Evolutionary conservation across 2,329 filamentous ascomycete genomes (phyloP).

Genomic region (Thermothelomyces thermophilus): DNA sequence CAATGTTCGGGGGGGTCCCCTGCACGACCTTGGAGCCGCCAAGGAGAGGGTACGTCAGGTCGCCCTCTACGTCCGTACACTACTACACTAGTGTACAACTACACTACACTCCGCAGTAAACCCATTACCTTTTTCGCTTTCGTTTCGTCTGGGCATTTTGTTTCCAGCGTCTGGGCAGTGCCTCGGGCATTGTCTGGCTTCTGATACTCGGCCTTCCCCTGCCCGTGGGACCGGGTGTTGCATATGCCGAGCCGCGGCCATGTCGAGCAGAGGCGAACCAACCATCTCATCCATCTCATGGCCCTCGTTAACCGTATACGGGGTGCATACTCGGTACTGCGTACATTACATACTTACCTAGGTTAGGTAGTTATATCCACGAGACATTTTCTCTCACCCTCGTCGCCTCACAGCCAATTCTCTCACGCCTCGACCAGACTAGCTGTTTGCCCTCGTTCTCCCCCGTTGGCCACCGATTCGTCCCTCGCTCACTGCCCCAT

Average conservation of each 20-base stretch:
- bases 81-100: no score
- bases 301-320: no score
- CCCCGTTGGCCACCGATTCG: not conserved
- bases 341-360: no score
- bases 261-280: not conserved
- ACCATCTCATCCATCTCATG: no score
- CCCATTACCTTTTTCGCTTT: no score
- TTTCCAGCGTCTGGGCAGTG: not conserved
- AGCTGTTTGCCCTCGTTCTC: not conserved
- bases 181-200: not conserved
- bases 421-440: not conserved
- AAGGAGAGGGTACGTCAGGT: conserved; percentile 3
- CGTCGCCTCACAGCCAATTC: not conserved
- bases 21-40: not conserved
- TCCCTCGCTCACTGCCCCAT: not conserved
- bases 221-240: conserved; percentile 1
- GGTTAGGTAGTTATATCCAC: no score
- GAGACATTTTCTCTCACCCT: not conserved
- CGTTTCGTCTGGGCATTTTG: no score
- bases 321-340: no score
- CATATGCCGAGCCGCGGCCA: not conserved
- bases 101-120: no score
- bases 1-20: not conserved
- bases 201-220: not conserved
- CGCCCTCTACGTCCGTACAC: not conserved